These are phyloP conservation scores for Cladosporium cucumerinum DNA, from an alignment of 2,329 filamentous ascomycete species.

Conservation along the genomic window DNA sequence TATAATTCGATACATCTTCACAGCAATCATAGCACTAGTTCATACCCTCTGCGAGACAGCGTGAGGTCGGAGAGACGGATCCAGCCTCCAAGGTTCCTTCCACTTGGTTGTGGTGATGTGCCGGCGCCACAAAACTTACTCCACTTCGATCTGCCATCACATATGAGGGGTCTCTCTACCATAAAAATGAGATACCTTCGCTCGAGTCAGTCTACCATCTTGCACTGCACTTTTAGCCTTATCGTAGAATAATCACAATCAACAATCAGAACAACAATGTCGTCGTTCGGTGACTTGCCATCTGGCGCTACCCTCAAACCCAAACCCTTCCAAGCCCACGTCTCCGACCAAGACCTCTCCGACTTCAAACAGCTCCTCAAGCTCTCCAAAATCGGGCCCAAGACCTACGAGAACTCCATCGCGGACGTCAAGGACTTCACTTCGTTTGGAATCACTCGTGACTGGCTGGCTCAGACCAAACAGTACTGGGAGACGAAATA, in stretches of 20 bases:
- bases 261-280: conserved; percentile 16
- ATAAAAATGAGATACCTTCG: background rate
- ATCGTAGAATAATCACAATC: background rate
- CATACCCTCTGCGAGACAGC: background rate
- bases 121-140: conserved; percentile 11
- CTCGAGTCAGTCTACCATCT: background rate
- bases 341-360: conserved; percentile 42
- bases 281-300: conserved; percentile 33
- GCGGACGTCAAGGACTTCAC: conserved; percentile 34
- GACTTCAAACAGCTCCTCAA: conserved; percentile 47
- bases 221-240: background rate
- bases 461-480: conserved; percentile 45
- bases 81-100: background rate
- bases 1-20: background rate
- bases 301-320: conserved; percentile 36
- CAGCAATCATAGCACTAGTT: background rate
- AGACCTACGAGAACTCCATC: conserved; percentile 49
- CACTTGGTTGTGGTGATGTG: background rate
- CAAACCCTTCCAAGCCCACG: conserved; percentile 41
- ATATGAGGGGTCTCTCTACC: background rate
- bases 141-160: background rate
- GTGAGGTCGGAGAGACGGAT: conserved; percentile 1
- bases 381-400: conserved; percentile 47
- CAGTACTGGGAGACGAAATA: conserved; percentile 44
- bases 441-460: conserved; percentile 43